Percentiles rank a stretch among this genome's conserved stretches.
These are phyloP conservation scores for Nakazawaea ernobii DNA, from an alignment of 805 yeast genomes.

Conservation along the genomic window DNA sequence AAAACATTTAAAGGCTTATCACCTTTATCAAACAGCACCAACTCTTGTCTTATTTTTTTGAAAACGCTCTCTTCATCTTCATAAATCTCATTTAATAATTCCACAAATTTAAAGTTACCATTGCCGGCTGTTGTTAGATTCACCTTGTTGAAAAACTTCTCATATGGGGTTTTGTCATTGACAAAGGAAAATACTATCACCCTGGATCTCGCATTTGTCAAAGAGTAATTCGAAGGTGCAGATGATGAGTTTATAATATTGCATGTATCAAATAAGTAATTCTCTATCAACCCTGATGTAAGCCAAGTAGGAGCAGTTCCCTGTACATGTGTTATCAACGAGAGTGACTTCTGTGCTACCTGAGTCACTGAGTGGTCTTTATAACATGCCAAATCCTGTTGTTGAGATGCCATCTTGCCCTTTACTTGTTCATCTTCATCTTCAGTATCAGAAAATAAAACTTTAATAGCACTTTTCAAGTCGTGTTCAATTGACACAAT, in stretches of 20 bases:
- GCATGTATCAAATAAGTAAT: slow-evolving; percentile 40
- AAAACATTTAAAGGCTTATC: slow-evolving; percentile 1
- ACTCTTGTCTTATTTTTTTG: slow-evolving; percentile 16
- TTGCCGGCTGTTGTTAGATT: slow-evolving; percentile 29
- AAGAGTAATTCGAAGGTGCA: slow-evolving; percentile 17
- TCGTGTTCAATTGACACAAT: not conserved
- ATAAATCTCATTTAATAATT: slow-evolving; percentile 31
- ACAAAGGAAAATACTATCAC: slow-evolving; percentile 31
- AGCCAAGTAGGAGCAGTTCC: slow-evolving; percentile 68
- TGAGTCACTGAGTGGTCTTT: slow-evolving; percentile 42
- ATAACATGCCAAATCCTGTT: slow-evolving; percentile 54
- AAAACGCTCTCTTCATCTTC: slow-evolving; percentile 18
- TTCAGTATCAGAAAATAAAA: not conserved
- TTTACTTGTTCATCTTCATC: not conserved
- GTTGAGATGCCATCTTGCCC: slow-evolving; percentile 29
- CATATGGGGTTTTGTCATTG: slow-evolving; percentile 12
- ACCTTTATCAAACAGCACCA: not conserved
- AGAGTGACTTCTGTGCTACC: slow-evolving; percentile 18
- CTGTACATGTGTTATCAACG: slow-evolving; percentile 33
- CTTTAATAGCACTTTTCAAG: not conserved
- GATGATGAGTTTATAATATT: slow-evolving; percentile 28
- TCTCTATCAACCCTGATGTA: slow-evolving; percentile 47
- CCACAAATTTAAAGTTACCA: slow-evolving; percentile 30
- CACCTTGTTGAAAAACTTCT: slow-evolving; percentile 30
- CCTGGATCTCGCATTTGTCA: slow-evolving; percentile 20